Evolutionary conservation across 1,284 basidiomycete genomes (phyloP), one percentile per base, ranked within the genome.

Genomic region (Cryptococcus sp.): DNA sequence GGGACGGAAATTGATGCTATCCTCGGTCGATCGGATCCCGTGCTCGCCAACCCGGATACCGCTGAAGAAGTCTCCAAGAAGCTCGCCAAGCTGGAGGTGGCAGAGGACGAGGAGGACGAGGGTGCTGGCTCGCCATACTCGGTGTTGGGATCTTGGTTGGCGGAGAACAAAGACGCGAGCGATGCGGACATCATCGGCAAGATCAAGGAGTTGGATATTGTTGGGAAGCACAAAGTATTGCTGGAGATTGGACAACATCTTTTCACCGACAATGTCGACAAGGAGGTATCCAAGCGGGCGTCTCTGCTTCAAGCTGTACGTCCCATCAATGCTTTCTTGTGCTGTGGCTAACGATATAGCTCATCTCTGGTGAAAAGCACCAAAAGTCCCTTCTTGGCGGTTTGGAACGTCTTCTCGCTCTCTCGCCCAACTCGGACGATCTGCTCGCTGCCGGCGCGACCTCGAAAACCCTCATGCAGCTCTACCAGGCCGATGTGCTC

Each of bases 321-420:
- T 60, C 19, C 14, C 34, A 5, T 14, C 16, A 21, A 34, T 21
- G 16, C 46, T 31, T 41, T 45, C 18, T 25, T 42, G 31, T n/a
- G 37, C 26, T 44, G 25, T 39, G 47, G 39, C 25, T 38, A 0
- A 33, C 16, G 23, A 10, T 16, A 24, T 54, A 75, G 76, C 73
- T 79, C 63, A 71, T 76, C 48, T 75, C 74, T 10, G 74, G 74
- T 1, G 94, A 97, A 77, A 97, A 93, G 73, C 90, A 95, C 68
- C 91, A 97, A 74, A 98, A 97, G 75, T 79, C 91, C 2, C 77
- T 97, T 35, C 79, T 97, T 6, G 94, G 91, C 36, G 91, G 92
- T 41, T 74, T 94, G 45, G 91, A 95, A 69, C 84, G 86, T 19
- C 77, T 92, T 53, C 80, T 87, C 45, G 91, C 87, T 38, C 71